Evolutionary conservation across 805 yeast genomes (phyloP).

Genomic region (Saturnispora hagleri): DNA sequence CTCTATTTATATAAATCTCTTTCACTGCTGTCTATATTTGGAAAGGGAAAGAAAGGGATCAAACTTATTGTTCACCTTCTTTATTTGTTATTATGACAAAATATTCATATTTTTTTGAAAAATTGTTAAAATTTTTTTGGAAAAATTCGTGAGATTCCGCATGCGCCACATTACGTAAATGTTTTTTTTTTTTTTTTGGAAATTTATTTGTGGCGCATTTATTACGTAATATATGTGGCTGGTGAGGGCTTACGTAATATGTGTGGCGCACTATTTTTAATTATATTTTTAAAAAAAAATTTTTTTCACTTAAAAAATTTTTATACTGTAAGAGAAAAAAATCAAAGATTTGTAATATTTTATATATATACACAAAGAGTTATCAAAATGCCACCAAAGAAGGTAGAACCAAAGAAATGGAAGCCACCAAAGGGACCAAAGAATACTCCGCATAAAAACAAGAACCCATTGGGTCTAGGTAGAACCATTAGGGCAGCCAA

Average conservation of each 20-base stretch:
- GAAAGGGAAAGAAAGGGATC: background rate
- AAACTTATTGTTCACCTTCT: background rate
- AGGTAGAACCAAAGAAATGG: conserved; percentile 55
- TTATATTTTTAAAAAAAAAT: background rate
- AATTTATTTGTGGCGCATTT: background rate
- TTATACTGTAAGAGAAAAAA: background rate
- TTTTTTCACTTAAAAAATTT: background rate
- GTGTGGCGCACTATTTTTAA: background rate
- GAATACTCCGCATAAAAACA: conserved; percentile 75
- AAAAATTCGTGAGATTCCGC: background rate
- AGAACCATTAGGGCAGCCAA: conserved; percentile 71
- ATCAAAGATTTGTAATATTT: background rate
- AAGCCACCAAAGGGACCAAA: conserved; percentile 90
- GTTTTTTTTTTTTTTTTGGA: too few species aligned
- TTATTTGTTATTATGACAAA: background rate
- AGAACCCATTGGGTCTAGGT: conserved; percentile 79
- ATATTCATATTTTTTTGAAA: background rate
- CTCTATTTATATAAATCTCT: background rate
- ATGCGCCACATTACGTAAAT: background rate
- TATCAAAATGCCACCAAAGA: conserved; percentile 11
- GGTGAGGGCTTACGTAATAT: background rate
- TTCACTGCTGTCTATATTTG: background rate
- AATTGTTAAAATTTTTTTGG: too few species aligned
- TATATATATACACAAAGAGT: background rate
- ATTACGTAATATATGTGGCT: background rate